Base-by-base conservation (phyloP, 2,329 filamentous ascomycete species). In the Sclerotinia subarctica region DNA sequence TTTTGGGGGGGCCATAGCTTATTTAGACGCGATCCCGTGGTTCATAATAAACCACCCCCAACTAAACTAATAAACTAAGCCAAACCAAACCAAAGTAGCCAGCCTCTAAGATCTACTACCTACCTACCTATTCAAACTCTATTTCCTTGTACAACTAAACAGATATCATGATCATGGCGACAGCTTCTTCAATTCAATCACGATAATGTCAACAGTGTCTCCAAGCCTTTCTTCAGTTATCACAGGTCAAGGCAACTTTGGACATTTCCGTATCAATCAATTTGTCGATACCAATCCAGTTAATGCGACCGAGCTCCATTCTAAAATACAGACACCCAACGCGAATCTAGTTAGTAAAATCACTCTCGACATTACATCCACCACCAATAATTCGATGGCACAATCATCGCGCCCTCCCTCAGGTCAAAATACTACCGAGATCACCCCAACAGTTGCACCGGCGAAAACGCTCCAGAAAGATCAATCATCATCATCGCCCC, bases 151-250 rank as follows among this genome's bases (percentile, higher is more conserved):
- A 60, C 54, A 59, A 66, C 64, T 10, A 60, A 59, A 70, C 59
- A 70, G 59, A 71, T 63, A 71, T 59, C 51, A 75, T 75, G 74
- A 71, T 59, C 53, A 75, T 75, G 74, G 73, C 71, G 71, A 73
- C 69, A 72, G 60, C 65, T 44, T 70, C 70, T 60, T 49, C 60
- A 69, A 35, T 42, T 65, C 66, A 58, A 49, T 64, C 56, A 60
- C 68, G 67, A 73, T 66, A 35, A 76, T 77, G 73, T 74, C 72
- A 70, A 73, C 74, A 69, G 72, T 71, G 47, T 70, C 74, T 69
- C 64, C 67, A 59, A 64, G 67, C 59, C 67, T 62, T 62, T 68
- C 72, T 60, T 63, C 70, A 68, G 57, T 73, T 66, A 70, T 73
- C 46, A 70, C 69, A 29, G 70, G 35, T 21, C 38, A 57, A 59